Evolutionary conservation across 495 filamentous ascomycete genomes (phyloP).

Genomic region (Tuber melanosporum): DNA sequence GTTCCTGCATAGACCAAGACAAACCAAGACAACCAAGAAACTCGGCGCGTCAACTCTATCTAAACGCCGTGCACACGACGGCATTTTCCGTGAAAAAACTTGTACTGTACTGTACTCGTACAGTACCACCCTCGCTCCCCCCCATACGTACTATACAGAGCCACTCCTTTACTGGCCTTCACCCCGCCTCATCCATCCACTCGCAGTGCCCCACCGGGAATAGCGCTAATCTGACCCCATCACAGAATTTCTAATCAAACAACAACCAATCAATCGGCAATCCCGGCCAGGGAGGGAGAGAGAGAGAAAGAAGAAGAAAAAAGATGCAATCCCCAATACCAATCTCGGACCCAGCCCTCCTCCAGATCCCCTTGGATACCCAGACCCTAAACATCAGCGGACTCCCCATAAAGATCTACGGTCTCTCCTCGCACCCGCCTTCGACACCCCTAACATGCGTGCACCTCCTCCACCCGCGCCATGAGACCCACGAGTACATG

Average conservation of each 20-base stretch:
- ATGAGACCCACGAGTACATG: conserved; percentile 66
- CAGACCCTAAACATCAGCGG: conserved; percentile 11
- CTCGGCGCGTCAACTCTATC: not conserved
- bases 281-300: no score
- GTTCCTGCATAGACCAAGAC: not conserved
- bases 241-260: conserved; percentile 39
- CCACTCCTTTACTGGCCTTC: not conserved
- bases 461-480: conserved; percentile 68
- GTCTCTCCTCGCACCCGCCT: conserved; percentile 11
- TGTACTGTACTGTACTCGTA: no score
- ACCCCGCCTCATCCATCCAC: not conserved
- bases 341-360: not conserved
- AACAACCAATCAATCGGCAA: not conserved
- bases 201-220: not conserved
- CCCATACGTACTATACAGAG: no score
- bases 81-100: not conserved
- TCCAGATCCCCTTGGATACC: not conserved
- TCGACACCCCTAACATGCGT: conserved; percentile 9
- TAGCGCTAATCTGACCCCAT: conserved; percentile 38
- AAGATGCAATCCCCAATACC: not conserved
- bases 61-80: not conserved
- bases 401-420: conserved; percentile 11
- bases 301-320: not conserved
- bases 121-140: not conserved
- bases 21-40: not conserved